Evolutionary conservation across 139 green algal genomes (phyloP).

Genomic region (Volvox africanus): DNA sequence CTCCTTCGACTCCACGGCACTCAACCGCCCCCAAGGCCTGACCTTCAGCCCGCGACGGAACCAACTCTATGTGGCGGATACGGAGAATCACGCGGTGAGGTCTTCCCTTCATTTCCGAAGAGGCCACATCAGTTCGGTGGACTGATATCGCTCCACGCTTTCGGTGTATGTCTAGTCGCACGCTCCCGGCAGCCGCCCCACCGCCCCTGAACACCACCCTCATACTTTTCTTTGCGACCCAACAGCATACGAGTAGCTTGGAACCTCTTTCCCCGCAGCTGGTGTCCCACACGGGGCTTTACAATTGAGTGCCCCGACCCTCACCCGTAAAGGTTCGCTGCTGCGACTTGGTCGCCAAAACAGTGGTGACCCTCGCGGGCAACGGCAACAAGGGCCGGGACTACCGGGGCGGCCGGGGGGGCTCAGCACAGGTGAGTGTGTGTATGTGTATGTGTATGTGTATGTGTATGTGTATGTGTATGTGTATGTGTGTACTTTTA

Average conservation of each 20-base stretch:
- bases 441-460: not conserved
- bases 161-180: no score
- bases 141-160: no score
- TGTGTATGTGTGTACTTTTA: not conserved
- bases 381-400: constrained; percentile 79
- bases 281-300: no score
- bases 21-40: constrained; percentile 71
- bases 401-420: constrained; percentile 68
- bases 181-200: no score
- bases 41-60: constrained; percentile 15
- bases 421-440: not conserved
- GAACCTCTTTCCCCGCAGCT: no score
- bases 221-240: no score
- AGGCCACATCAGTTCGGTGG: no score
- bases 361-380: constrained; percentile 77
- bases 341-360: constrained; percentile 4
- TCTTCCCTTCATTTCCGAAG: no score
- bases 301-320: no score
- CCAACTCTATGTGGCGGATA: constrained; percentile 68
- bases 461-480: not conserved
- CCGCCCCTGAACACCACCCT: no score
- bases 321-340: constrained; percentile 4
- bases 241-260: no score
- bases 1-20: constrained; percentile 59
- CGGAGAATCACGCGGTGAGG: constrained; percentile 82